Base-by-base conservation (phyloP, 2,329 filamentous ascomycete species). In the Fonsecaea erecta region DNA sequence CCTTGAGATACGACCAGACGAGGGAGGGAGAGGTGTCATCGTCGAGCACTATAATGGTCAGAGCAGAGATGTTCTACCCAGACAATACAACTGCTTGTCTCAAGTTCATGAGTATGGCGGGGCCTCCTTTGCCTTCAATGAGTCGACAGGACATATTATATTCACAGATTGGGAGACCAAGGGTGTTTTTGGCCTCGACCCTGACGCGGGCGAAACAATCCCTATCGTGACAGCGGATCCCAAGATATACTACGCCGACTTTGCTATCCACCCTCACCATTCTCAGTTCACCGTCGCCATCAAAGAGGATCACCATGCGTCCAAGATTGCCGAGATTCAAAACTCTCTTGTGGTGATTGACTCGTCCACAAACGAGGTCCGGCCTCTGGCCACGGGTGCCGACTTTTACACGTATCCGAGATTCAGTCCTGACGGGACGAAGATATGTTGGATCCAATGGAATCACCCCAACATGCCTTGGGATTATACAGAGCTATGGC, bases 51-150 rank as follows among this genome's bases (percentile, higher is more conserved):
- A 48, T 71, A 81, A 63, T 73, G 1, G 72, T 75, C 8, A 72
- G 73, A 69, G 71, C 14, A 75, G 73, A 26, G 78, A 83, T 30
- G 71, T 84, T 1, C 74, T 86, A 11, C 81, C 83, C 0, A 70
- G 70, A 2, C 72, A 78, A 0, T 81, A 80, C 68, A 82, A 77
- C 64, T 82, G 78, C 3, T 73, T 75, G 52, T 83, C 80, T 28
- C 76, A 72, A 1, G 80, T 85, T 16, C 84, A 86, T 65, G 83
- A 84, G 66, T 85, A 86, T 58, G 84, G 84, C 1, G 84, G 83
- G 11, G 78, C 78, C 2, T 74, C 82, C 0, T 80, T 76, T 1
- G 71, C 82, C 43, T 48, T 48, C 21, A 69, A 68, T 5, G 68
- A 79, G 1, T 70, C 71, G 0, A 76, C 80, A 58, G 78, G 77